Conservation (phyloP, 352 stramenopile species). For the Phytophthora pseudosyringae region DNA sequence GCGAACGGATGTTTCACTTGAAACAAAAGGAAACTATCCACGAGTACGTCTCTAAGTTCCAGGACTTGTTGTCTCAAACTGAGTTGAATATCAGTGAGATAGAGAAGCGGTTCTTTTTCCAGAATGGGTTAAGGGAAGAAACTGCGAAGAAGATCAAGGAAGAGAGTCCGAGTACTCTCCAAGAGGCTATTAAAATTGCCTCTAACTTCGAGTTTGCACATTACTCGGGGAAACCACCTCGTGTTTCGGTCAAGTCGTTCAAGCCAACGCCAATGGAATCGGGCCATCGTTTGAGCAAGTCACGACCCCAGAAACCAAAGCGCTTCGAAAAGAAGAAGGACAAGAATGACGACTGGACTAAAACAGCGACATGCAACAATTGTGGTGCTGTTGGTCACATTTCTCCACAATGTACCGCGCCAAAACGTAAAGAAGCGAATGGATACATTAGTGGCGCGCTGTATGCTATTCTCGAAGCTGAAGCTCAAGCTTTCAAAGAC, state of each 20-base stretch:
- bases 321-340: slow-evolving; percentile 1
- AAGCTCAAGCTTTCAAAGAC: slow-evolving; percentile 18
- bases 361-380: slow-evolving; percentile 26
- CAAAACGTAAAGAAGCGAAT: slow-evolving; percentile 10
- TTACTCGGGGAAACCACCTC: slow-evolving; percentile 12
- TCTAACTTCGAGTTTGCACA: slow-evolving; percentile 27
- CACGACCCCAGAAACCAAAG: neutral
- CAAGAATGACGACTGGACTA: slow-evolving; percentile 16
- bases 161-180: slow-evolving; percentile 17
- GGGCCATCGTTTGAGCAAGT: neutral
- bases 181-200: slow-evolving; percentile 16
- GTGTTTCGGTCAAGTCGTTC: neutral
- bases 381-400: no score
- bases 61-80: no score
- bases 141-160: slow-evolving; percentile 29
- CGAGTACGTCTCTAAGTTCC: no score
- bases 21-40: no score
- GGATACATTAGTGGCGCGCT: neutral
- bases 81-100: slow-evolving; percentile 15
- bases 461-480: slow-evolving; percentile 4
- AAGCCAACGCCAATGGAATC: neutral
- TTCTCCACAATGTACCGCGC: no score
- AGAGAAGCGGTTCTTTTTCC: slow-evolving; percentile 32
- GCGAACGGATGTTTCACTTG: no score
- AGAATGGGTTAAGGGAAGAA: slow-evolving; percentile 20